Conservation (phyloP, 768 basidiomycete genomes). For the Phylloporus sp. region DNA sequence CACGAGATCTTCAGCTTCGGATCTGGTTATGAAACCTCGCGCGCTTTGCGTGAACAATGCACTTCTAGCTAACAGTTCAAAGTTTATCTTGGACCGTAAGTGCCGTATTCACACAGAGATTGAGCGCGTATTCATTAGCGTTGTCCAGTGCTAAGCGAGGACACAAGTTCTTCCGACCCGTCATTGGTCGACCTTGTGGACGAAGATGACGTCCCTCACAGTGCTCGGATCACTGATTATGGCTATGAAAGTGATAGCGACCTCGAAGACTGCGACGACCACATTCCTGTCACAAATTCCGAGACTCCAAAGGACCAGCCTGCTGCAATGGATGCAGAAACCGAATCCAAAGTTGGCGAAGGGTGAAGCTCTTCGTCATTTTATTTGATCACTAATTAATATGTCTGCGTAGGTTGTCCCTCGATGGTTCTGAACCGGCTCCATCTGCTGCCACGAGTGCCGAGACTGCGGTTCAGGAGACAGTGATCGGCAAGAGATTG, state of each 20-base stretch:
- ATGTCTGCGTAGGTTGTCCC: slow-evolving; percentile 3
- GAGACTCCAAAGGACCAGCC: neutral
- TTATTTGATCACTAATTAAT: neutral
- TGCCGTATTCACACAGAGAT: neutral
- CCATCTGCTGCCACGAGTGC: slow-evolving; percentile 6
- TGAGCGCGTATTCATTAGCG: neutral
- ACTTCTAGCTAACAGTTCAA: slow-evolving; percentile 23
- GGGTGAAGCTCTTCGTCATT: neutral
- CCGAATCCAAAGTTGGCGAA: neutral
- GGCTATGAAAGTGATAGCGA: slow-evolving; percentile 34
- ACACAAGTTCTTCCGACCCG: slow-evolving; percentile 6
- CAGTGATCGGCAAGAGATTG: neutral
- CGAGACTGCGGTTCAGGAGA: slow-evolving; percentile 2
- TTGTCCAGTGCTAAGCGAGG: slow-evolving; percentile 13
- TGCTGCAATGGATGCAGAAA: neutral
- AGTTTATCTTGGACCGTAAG: slow-evolving; percentile 29
- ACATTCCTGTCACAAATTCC: neutral
- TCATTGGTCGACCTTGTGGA: slow-evolving; percentile 16
- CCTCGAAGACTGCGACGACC: slow-evolving; percentile 25
- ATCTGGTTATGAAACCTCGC: slow-evolving; percentile 15
- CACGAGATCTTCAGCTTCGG: slow-evolving; percentile 9
- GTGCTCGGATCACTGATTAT: slow-evolving; percentile 18
- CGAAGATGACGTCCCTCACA: slow-evolving; percentile 7
- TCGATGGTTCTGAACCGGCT: slow-evolving; percentile 5
- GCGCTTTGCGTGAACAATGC: slow-evolving; percentile 27